These are phyloP conservation scores for Fonsecaea pugnacius DNA, from an alignment of 2,329 filamentous ascomycete species.

Conservation along the genomic window DNA sequence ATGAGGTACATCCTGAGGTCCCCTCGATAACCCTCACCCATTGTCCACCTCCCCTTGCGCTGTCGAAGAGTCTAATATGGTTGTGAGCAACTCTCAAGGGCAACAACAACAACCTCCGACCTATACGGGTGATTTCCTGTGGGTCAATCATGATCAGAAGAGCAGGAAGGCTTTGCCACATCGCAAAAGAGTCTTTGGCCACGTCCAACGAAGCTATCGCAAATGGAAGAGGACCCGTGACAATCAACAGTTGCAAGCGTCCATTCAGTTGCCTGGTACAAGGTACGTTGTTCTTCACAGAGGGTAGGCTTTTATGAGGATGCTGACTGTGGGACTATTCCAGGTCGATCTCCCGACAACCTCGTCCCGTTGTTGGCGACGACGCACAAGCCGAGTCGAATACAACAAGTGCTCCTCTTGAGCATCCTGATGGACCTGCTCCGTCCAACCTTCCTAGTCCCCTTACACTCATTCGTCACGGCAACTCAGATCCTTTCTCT, in stretches of 20 bases:
- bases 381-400: not conserved
- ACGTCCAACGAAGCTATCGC: constrained; percentile 8
- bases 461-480: constrained; percentile 1
- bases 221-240: constrained; percentile 12
- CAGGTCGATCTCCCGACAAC: not conserved
- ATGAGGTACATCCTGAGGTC: not conserved
- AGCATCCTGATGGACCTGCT: not conserved
- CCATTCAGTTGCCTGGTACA: constrained; percentile 3
- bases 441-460: constrained; percentile 1
- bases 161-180: constrained; percentile 6
- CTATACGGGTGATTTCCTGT: constrained; percentile 9
- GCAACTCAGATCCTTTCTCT: constrained; percentile 12
- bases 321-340: not conserved
- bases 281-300: not conserved
- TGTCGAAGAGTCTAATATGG: not conserved
- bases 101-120: not conserved
- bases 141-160: constrained; percentile 7
- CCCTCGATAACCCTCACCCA: not conserved
- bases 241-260: constrained; percentile 9
- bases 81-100: not conserved
- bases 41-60: not conserved
- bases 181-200: constrained; percentile 2
- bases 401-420: not conserved
- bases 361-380: not conserved
- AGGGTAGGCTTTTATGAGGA: not conserved